These are phyloP conservation scores for Coffea canephora DNA, from an alignment of 257 asterid genomes.

Conservation along the genomic window DNA sequence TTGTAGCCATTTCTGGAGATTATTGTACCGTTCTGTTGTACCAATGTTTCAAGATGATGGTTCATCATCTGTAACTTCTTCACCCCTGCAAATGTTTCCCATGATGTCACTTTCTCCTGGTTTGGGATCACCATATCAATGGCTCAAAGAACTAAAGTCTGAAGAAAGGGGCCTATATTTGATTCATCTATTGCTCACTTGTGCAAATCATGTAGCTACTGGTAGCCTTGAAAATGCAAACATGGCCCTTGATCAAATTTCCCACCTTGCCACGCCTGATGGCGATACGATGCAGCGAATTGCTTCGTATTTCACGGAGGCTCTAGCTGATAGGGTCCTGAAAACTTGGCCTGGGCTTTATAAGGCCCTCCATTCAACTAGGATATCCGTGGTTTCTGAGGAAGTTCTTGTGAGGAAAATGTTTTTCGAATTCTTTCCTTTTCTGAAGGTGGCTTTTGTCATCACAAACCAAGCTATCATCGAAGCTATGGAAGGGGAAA, in stretches of 20 bases:
- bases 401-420: conserved; percentile 64
- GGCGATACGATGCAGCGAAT: conserved; percentile 97
- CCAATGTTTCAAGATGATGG: conserved; percentile 91
- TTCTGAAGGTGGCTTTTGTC: conserved; percentile 74
- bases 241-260: conserved; percentile 83
- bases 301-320: conserved; percentile 80
- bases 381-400: conserved; percentile 44
- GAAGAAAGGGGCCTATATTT: conserved; percentile 87
- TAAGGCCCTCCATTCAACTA: conserved; percentile 65
- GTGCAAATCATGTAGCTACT: conserved; percentile 77
- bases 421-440: conserved; percentile 80
- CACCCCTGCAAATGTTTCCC: conserved; percentile 65
- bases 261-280: conserved; percentile 73
- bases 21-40: neutral
- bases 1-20: neutral
- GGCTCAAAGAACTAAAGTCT: conserved; percentile 82
- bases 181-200: conserved; percentile 74
- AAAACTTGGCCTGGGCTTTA: conserved; percentile 80
- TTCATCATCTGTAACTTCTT: conserved; percentile 76
- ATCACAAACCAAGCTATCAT: conserved; percentile 75
- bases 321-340: conserved; percentile 78
- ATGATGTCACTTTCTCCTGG: conserved; percentile 52
- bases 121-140: conserved; percentile 60
- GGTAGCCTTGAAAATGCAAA: conserved; percentile 82
- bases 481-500: conserved; percentile 97